Evolutionary conservation across 1,139 yeast genomes (phyloP).

Genomic region (Petasospora rhodanensis): DNA sequence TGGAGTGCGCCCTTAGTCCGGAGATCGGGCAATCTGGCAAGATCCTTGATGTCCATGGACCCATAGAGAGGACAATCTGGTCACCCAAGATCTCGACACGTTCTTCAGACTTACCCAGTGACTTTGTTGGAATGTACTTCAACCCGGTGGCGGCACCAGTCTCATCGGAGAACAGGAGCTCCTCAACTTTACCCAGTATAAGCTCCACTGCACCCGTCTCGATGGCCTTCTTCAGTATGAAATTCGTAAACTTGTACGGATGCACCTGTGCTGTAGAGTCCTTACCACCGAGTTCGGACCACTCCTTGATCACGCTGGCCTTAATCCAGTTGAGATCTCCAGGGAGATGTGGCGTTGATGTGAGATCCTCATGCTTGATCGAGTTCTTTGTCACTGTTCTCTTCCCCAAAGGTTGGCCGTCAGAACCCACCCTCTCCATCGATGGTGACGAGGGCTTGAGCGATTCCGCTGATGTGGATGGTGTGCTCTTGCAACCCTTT

Average conservation of each 20-base stretch:
- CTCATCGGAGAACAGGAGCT: constrained; percentile 57
- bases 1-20: constrained; percentile 91
- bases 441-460: constrained; percentile 10
- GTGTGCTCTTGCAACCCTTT: constrained; percentile 16
- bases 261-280: constrained; percentile 96
- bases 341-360: constrained; percentile 46
- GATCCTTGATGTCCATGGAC: constrained; percentile 94
- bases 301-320: constrained; percentile 58
- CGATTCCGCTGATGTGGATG: constrained; percentile 11
- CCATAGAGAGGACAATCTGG: constrained; percentile 78
- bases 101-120: constrained; percentile 33
- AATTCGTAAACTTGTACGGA: constrained; percentile 88
- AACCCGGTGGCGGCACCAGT: constrained; percentile 66
- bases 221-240: constrained; percentile 71
- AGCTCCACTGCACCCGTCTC: constrained; percentile 83
- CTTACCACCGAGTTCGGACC: constrained; percentile 79
- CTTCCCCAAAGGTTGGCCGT: constrained; percentile 23
- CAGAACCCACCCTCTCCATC: constrained; percentile 14
- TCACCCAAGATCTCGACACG: constrained; percentile 53
- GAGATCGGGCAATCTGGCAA: constrained; percentile 90
- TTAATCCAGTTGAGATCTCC: constrained; percentile 78
- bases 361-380: constrained; percentile 31
- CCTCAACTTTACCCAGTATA: constrained; percentile 76
- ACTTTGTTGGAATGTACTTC: constrained; percentile 55
- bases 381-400: constrained; percentile 36